phyloP scores from a whole-genome alignment of 2,329 filamentous ascomycete species.

The Exutisphaerella laricina region DNA sequence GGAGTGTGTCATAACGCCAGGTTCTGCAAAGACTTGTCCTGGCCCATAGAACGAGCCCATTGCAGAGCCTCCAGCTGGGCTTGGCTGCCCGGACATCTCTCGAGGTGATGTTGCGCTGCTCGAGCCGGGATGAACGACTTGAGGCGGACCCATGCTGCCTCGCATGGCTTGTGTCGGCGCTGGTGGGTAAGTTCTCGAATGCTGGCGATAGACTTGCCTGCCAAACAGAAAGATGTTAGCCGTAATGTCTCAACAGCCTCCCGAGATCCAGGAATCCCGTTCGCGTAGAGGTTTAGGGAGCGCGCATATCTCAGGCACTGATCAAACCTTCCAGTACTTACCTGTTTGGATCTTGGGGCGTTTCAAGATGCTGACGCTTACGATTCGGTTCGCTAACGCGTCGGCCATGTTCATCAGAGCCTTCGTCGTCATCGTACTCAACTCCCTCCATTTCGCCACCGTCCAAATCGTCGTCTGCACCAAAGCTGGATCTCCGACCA shows the following conservation, averaged over 20 bases:
- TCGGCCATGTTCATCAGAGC: conserved; percentile 51
- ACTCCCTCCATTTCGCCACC: conserved; percentile 55
- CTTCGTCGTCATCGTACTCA: conserved; percentile 55
- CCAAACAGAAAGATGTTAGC: too few species aligned
- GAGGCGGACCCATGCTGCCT: conserved; percentile 35
- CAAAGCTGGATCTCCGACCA: conserved; percentile 80
- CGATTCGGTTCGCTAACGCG: conserved; percentile 68
- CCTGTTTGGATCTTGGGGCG: conserved; percentile 48
- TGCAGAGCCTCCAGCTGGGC: conserved; percentile 22
- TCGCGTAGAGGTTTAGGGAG: too few species aligned
- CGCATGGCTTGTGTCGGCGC: conserved; percentile 19
- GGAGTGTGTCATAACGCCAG: conserved; percentile 70
- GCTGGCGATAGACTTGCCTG: conserved; percentile 59
- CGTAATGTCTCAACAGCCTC: too few species aligned
- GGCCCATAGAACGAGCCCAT: conserved; percentile 26
- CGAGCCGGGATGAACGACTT: conserved; percentile 30
- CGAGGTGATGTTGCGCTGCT: conserved; percentile 32
- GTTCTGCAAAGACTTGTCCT: conserved; percentile 61
- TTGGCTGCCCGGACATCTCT: conserved; percentile 34
- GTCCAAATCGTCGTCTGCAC: conserved; percentile 64
- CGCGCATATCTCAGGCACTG: too few species aligned
- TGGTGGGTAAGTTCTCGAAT: conserved; percentile 71
- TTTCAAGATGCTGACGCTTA: conserved; percentile 64
- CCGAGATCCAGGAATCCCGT: too few species aligned
- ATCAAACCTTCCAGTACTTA: too few species aligned